Evolutionary conservation across 2,329 filamentous ascomycete genomes (phyloP).

Genomic region (Penicillium sp.): DNA sequence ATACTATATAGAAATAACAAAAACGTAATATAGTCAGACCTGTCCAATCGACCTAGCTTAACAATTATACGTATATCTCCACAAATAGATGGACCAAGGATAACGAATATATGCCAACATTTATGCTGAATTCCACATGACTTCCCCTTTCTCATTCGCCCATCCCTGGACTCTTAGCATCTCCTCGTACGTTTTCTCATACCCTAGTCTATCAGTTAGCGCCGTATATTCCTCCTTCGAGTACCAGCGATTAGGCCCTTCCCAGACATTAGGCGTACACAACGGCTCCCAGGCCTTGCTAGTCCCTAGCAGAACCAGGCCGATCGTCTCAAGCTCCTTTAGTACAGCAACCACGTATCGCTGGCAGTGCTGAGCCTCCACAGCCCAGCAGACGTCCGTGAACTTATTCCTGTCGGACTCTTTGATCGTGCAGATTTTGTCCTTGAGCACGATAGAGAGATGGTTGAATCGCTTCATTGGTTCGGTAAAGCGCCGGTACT

Average conservation of each 20-base stretch:
- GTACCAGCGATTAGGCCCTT: background rate
- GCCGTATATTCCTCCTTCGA: background rate
- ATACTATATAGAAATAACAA: too few species aligned
- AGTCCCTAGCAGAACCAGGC: background rate
- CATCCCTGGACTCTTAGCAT: background rate
- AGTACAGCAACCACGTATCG: background rate
- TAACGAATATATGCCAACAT: too few species aligned
- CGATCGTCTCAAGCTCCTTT: background rate
- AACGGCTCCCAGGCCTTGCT: background rate
- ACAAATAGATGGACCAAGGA: background rate
- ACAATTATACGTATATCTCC: background rate
- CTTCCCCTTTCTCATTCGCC: background rate
- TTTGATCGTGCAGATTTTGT: background rate
- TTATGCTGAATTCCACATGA: background rate
- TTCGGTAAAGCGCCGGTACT: background rate
- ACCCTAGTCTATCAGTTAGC: background rate
- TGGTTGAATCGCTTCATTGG: background rate
- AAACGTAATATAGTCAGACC: too few species aligned
- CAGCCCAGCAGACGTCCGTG: background rate
- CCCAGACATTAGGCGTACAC: background rate
- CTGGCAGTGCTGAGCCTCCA: background rate
- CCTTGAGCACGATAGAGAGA: background rate
- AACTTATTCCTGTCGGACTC: background rate
- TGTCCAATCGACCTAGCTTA: background rate
- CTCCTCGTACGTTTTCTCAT: background rate